Base-by-base conservation (phyloP, 2,329 filamentous ascomycete genomes). In the Botryotinia calthae region DNA sequence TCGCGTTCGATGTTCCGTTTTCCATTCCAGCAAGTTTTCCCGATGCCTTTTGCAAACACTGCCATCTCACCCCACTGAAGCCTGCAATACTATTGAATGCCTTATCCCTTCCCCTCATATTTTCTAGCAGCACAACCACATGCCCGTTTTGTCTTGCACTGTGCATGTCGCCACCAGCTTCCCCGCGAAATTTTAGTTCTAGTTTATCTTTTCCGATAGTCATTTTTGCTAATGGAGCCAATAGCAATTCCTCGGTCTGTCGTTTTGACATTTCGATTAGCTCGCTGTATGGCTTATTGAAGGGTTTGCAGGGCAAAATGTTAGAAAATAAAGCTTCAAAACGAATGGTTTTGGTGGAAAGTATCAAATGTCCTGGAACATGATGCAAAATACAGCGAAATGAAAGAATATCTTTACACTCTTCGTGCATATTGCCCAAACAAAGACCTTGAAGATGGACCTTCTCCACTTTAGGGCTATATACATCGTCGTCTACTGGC, bases 61-160 rank as follows among this genome's bases (percentile, higher is more conserved):
- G 81, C 78, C 81, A 82, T 44, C 76, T 74, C 34, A 82, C 37
- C 1, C 78, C 78, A n/a, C 79, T 81, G 66, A 82, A 82, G 0
- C 78, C 82, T 63, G 82, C 75, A 10, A 82, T 77, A 31, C 78
- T 76, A 74, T 82, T 82, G 64, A 82, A 82, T 7, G 79, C 81
- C 63, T 81, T 80, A 68, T 82, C 80, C 37, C 81, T 75, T 28
- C 77, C 76, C 44, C 75, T 79, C 75, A 82, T 75, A 58, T 76
- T 78, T 59, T 81, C 77, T 22, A 78, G 61, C 5, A 76, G 18
- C 4, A 78, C 42, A 4, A 73, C 54, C 28, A 54, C 63, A 31
- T 67, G 42, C 31, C 78, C 46, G 16, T 73, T 56, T 56, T 74
- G 67, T 12, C 72, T 73, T 63, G 59, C 74, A 25, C 69, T 62